phyloP scores from a whole-genome alignment of 139 green algal species.

The Ulvella scutata region DNA sequence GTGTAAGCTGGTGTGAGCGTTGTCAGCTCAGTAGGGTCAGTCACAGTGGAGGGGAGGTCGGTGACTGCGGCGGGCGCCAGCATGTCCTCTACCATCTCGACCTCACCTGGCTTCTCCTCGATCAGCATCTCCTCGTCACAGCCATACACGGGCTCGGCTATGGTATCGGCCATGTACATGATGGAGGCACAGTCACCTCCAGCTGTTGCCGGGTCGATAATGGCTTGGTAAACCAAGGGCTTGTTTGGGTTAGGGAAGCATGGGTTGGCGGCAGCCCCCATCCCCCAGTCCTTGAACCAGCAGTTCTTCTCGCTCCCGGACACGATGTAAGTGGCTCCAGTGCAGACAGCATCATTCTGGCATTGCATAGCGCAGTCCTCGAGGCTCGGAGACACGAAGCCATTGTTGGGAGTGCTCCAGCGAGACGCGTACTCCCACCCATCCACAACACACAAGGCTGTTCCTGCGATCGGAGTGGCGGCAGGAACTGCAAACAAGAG shows the following conservation, averaged over 20 bases:
- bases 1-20: background rate
- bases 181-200: background rate
- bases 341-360: background rate
- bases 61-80: background rate
- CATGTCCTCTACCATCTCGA: background rate
- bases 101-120: background rate
- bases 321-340: background rate
- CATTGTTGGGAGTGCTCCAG: background rate
- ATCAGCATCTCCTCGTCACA: background rate
- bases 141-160: background rate
- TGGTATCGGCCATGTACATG: background rate
- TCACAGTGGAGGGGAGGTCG: background rate
- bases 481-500: too few relatives aligned
- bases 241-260: background rate
- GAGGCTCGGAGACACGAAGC: background rate
- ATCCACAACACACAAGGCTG: background rate
- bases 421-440: background rate
- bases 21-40: background rate
- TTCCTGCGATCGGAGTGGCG: background rate
- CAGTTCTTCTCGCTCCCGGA: background rate
- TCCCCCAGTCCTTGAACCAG: constrained; percentile 1
- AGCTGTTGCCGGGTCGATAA: background rate
- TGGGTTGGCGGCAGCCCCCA: background rate
- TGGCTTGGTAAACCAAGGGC: background rate
- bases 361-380: background rate